A percentile compares a stretch with the other conserved stretches of the same genome.
These are phyloP conservation scores for Colletotrichum sansevieriae DNA, from an alignment of 2,329 filamentous ascomycete genomes.

Conservation along the genomic window DNA sequence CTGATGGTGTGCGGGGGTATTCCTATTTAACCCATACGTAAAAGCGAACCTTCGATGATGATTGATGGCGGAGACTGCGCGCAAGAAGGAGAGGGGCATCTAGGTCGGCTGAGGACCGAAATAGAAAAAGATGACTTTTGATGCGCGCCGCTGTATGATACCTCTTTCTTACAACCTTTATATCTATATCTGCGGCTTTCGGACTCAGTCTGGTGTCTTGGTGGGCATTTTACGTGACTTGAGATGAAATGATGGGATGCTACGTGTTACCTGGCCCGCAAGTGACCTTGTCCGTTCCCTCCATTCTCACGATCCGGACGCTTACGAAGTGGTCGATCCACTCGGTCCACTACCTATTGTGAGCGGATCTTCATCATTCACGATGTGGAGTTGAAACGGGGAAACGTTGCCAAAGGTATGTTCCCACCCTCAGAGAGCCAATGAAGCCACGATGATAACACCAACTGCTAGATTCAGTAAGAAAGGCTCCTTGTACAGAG, in stretches of 20 bases:
- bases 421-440: too few species aligned
- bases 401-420: too few species aligned
- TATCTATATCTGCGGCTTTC: conserved; percentile 4
- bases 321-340: conserved; percentile 10
- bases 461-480: too few species aligned
- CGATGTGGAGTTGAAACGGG: conserved; percentile 11
- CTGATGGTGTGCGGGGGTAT: not conserved
- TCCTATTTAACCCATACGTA: conserved; percentile 10
- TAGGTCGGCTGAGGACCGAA: not conserved
- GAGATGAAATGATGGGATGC: too few species aligned
- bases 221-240: too few species aligned
- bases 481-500: too few species aligned
- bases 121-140: conserved; percentile 26
- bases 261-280: not conserved
- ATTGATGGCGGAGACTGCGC: conserved; percentile 34
- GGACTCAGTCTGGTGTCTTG: not conserved
- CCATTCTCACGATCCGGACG: not conserved
- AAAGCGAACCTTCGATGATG: conserved; percentile 39
- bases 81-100: conserved; percentile 6
- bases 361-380: not conserved
- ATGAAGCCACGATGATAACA: not conserved
- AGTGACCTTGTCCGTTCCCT: conserved; percentile 1
- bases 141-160: conserved; percentile 41
- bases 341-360: conserved; percentile 1
- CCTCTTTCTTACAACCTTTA: conserved; percentile 30